phyloP scores from a whole-genome alignment of 1,139 yeast species.

The Zygosaccharomyces sapae region DNA sequence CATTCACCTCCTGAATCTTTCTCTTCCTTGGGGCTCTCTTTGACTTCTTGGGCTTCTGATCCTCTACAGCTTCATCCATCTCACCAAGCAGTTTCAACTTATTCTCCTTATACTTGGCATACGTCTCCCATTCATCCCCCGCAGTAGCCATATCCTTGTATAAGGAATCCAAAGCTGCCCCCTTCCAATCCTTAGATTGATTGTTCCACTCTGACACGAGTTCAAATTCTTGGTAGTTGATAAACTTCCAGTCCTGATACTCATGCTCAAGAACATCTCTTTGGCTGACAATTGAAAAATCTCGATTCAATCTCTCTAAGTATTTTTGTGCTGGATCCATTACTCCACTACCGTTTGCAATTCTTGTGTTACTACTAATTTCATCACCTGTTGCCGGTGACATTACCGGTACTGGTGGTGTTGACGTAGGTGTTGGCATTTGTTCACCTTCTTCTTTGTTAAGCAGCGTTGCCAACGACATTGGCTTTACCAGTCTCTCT shows the following conservation, averaged over 20 bases:
- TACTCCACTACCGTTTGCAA: background rate
- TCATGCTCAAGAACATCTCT: slow-evolving; percentile 29
- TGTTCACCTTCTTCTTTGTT: slow-evolving; percentile 25
- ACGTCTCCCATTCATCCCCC: slow-evolving; percentile 23
- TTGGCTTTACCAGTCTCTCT: slow-evolving; percentile 4
- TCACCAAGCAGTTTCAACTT: slow-evolving; percentile 14
- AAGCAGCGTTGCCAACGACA: slow-evolving; percentile 31
- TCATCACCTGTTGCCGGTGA: no score
- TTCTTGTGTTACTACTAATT: no score
- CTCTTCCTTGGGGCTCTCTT: slow-evolving; percentile 7
- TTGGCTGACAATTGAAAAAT: slow-evolving; percentile 22
- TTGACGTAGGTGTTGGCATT: no score
- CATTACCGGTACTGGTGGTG: no score
- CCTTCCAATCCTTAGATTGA: slow-evolving; percentile 30
- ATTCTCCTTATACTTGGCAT: slow-evolving; percentile 19
- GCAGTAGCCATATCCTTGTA: slow-evolving; percentile 20
- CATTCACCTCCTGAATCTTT: slow-evolving; percentile 1
- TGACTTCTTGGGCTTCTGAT: slow-evolving; percentile 7
- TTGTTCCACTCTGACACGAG: slow-evolving; percentile 35
- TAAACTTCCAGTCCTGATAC: slow-evolving; percentile 36
- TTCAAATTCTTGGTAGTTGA: slow-evolving; percentile 36
- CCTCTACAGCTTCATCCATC: slow-evolving; percentile 13
- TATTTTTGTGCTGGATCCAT: slow-evolving; percentile 12
- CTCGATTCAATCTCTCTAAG: slow-evolving; percentile 22
- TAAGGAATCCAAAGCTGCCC: slow-evolving; percentile 18